Percentiles rank a stretch among this genome's conserved stretches.
Conservation (phyloP, 2,329 filamentous ascomycete species). For the Magnaporthiopsis incrustans region DNA sequence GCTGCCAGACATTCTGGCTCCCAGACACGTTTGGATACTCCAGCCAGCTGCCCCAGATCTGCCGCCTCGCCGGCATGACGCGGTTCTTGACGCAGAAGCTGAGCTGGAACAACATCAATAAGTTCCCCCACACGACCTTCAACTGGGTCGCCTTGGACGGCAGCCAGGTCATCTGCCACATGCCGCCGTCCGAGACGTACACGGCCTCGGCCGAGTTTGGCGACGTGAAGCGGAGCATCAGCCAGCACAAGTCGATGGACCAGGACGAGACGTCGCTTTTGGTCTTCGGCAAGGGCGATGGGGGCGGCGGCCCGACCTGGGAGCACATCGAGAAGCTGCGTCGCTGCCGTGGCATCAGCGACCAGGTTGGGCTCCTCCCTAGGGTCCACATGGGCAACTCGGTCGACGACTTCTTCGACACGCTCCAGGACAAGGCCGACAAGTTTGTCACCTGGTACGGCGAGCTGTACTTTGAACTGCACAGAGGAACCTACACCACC, state of each 20-base stretch:
- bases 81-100: slow-evolving; percentile 97
- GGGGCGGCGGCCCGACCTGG: slow-evolving; percentile 89
- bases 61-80: slow-evolving; percentile 88
- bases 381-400: slow-evolving; percentile 82
- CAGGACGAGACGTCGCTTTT: slow-evolving; percentile 85
- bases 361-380: slow-evolving; percentile 75
- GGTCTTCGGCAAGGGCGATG: slow-evolving; percentile 94
- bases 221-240: slow-evolving; percentile 81
- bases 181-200: slow-evolving; percentile 93
- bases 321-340: slow-evolving; percentile 92
- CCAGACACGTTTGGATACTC: slow-evolving; percentile 98
- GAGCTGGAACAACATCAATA: slow-evolving; percentile 99
- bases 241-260: slow-evolving; percentile 92
- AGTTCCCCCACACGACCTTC: slow-evolving; percentile 96
- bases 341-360: slow-evolving; percentile 82
- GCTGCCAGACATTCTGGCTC: slow-evolving; percentile 91
- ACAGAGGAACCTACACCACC: slow-evolving; percentile 94
- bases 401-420: slow-evolving; percentile 90
- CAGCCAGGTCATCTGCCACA: slow-evolving; percentile 94
- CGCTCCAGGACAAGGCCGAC: slow-evolving; percentile 68
- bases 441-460: slow-evolving; percentile 94
- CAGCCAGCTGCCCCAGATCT: slow-evolving; percentile 86
- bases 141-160: slow-evolving; percentile 97
- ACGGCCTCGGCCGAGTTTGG: slow-evolving; percentile 92
- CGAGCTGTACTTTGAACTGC: slow-evolving; percentile 95